Evolutionary conservation across 1,284 basidiomycete species (phyloP).

Genomic region (Cutaneotrichosporon cyanovorans): DNA sequence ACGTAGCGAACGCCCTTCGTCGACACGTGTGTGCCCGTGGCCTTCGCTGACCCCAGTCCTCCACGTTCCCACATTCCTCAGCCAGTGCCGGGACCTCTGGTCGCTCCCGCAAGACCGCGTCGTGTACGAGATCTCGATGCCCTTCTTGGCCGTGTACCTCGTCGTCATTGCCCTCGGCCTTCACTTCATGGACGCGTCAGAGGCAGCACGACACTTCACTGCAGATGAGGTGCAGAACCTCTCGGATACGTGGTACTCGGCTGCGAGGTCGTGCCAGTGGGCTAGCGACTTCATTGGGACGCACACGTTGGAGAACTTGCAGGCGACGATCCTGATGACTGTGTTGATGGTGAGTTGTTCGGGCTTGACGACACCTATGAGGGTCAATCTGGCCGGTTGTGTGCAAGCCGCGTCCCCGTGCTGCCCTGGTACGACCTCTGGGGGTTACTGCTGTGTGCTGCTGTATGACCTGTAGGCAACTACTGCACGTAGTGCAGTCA

Average conservation of each 20-base stretch:
- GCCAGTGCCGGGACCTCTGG: constrained; percentile 45
- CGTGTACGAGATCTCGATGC: constrained; percentile 41
- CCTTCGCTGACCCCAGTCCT: constrained; percentile 23
- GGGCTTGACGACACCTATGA: too few relatives aligned
- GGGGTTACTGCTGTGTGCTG: too few relatives aligned
- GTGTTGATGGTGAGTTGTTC: constrained; percentile 41
- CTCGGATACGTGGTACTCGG: constrained; percentile 41
- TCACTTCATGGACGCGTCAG: constrained; percentile 43
- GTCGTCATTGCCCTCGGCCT: constrained; percentile 43
- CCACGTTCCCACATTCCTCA: constrained; percentile 42
- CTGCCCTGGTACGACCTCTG: too few relatives aligned
- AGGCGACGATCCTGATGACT: constrained; percentile 41
- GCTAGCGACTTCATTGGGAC: constrained; percentile 44
- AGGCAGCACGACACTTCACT: constrained; percentile 38
- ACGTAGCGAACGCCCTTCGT: too few relatives aligned
- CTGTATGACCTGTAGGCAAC: too few relatives aligned
- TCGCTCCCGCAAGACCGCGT: constrained; percentile 36
- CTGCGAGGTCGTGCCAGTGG: constrained; percentile 37
- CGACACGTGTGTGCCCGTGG: too few relatives aligned
- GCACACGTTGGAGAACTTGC: constrained; percentile 43
- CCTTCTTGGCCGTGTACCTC: constrained; percentile 43
- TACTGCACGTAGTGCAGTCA: too few relatives aligned
- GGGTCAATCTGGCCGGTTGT: not conserved
- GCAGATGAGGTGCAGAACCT: constrained; percentile 34
- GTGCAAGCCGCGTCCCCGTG: too few relatives aligned